phyloP scores from a whole-genome alignment of 2,329 filamentous ascomycete species.

The Microcera coccophila region DNA sequence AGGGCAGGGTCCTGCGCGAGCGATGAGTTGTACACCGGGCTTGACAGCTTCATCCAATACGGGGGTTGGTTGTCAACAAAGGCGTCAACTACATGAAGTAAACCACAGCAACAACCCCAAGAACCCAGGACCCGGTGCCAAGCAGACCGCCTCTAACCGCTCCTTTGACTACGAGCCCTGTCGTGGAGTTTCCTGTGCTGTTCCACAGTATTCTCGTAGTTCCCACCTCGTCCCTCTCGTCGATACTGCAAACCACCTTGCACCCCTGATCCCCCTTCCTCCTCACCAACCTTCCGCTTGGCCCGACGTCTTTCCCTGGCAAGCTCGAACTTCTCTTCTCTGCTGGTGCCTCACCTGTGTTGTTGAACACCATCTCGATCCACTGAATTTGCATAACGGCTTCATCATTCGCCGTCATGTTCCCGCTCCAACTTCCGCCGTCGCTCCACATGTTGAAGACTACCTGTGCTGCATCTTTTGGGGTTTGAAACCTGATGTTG shows the following conservation, averaged over 20 bases:
- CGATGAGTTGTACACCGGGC: too few relatives aligned
- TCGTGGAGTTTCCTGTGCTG: constrained; percentile 21
- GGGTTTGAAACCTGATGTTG: constrained; percentile 53
- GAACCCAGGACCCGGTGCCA: too few relatives aligned
- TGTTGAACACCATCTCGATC: constrained; percentile 58
- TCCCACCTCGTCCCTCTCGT: constrained; percentile 29
- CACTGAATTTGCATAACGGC: constrained; percentile 59
- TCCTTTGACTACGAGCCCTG: too few relatives aligned
- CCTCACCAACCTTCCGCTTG: constrained; percentile 32
- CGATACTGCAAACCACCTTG: constrained; percentile 32
- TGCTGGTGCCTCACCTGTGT: constrained; percentile 21
- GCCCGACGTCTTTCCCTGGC: constrained; percentile 13
- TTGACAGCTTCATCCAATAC: too few relatives aligned
- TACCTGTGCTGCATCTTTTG: constrained; percentile 48
- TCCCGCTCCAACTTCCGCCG: constrained; percentile 56
- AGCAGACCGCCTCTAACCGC: too few relatives aligned
- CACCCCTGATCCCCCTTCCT: constrained; percentile 14
- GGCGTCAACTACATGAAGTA: too few relatives aligned
- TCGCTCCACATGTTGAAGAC: constrained; percentile 61
- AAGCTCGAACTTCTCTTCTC: constrained; percentile 5
- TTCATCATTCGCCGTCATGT: constrained; percentile 48
- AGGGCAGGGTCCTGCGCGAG: too few relatives aligned
- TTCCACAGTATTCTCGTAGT: constrained; percentile 22
- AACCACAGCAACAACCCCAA: too few relatives aligned
- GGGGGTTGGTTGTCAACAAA: too few relatives aligned